Conservation (phyloP, 106 monocot genomes). For the Gastrodia elata region DNA sequence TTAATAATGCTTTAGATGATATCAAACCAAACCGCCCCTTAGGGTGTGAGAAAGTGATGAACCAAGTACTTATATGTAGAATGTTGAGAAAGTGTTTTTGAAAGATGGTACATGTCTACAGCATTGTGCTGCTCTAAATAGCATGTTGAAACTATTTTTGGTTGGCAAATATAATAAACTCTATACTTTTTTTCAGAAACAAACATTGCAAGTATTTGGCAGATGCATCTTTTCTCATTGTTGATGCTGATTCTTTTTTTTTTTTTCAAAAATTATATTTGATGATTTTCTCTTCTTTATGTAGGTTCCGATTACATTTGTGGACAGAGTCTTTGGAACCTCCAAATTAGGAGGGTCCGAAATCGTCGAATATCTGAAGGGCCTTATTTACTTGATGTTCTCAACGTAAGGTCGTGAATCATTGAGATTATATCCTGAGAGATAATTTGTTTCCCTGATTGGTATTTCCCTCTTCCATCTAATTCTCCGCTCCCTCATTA, state of each 20-base stretch:
- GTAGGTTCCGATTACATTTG: constrained; percentile 96
- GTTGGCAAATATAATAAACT: too few species aligned
- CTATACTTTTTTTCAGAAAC: too few species aligned
- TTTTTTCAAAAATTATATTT: background rate
- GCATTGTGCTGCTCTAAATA: too few species aligned
- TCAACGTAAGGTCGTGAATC: constrained; percentile 39
- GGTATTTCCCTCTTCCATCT: background rate
- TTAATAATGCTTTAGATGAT: too few species aligned
- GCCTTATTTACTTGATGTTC: constrained; percentile 70
- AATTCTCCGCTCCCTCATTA: background rate
- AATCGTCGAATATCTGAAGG: constrained; percentile 92
- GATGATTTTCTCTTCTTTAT: background rate
- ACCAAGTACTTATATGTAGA: too few species aligned
- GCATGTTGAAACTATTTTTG: too few species aligned
- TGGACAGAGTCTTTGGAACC: constrained; percentile 89
- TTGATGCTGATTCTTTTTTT: background rate
- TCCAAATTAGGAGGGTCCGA: constrained; percentile 99
- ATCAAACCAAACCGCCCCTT: too few species aligned
- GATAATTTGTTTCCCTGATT: background rate
- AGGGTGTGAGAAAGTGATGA: too few species aligned
- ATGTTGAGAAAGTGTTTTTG: too few species aligned
- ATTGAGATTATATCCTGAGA: background rate
- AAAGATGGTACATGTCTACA: too few species aligned
- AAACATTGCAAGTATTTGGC: background rate
- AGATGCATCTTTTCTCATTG: background rate